Evolutionary conservation across 106 monocot genomes (phyloP), one percentile per base, ranked within the genome.

Genomic region (Ottelia alismoides): DNA sequence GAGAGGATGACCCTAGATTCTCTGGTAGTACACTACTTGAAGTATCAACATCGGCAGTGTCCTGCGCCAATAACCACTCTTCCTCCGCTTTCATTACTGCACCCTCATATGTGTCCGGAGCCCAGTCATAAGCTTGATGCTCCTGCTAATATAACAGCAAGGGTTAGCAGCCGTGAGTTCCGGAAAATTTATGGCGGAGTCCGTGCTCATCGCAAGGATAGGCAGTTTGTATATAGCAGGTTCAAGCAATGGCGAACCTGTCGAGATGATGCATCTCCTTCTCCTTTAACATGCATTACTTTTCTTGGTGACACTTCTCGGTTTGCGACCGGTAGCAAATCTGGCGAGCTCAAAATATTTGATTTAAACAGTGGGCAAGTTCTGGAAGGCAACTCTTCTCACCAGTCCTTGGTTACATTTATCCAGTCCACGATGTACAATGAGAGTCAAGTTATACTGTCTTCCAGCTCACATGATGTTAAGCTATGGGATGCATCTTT

Each of bases 21-120:
- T 25, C 52, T 96, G 61, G 84, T 96, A 45, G 96, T 96, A 25
- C 96, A 96, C 28, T 96, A 88, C 43, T 72, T 96, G 64, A 96
- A 96, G 72, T 85, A 96, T 27, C 96, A 96, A 35, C 96, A 89
- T 70, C 76, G 96, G 11, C 89, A 96, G 30, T 96, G 96, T 50
- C 85, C 96, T 28, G 89, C 85, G 49, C 89, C 89, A 10, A 85
- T 96, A 64, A 96, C 96, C 24, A 96, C 96, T 44, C 60, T 96
- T 21, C 96, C 96, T 16, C 85, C 96, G 27, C 89, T 96, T 25
- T 96, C 89, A 65, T 85, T 96, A 28, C 62, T 96, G 43, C 89
- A 96, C 19, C 85, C 84, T 18, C 96, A 96, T 71, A 76, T 89
- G 18, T 96, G 88, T 31, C 96, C 96, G 22, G 96, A 96, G 25